Base-by-base conservation (phyloP, 1,284 basidiomycete genomes). In the Trichosporon sp. region DNA sequence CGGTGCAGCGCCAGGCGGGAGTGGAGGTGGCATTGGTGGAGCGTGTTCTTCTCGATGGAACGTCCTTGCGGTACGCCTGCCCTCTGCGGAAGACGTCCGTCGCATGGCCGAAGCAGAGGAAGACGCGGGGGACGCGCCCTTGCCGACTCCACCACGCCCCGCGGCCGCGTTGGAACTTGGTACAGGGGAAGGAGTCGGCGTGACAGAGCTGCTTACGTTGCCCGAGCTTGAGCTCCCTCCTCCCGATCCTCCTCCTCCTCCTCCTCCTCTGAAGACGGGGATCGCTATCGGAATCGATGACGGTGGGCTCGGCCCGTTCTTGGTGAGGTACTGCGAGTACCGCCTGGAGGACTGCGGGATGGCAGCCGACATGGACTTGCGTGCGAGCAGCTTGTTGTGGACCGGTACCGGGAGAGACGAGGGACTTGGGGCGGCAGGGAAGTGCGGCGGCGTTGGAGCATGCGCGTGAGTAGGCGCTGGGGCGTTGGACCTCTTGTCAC, bases 301-400 rank as follows among this genome's bases (percentile, higher is more conserved):
- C 19, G 51, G 3, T 19, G 51, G 51, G 51, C 19, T 21, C 21
- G 19, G 51, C 3, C n/a, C 8, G 21, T 54, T 54, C 51, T 54
- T 54, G 51, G 19, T 3, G 8, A 21, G 5, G 51, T 19, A 54
- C 21, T 19, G 51, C 16, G 19, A 54, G 51, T 10, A 10, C 19
- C 51, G 59, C 7, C 31, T 61, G 56, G 32, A 12, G 1, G 32
- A 32, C 32, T 32, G 14, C 14, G 59, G 32, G 5, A 35, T 35
- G 3, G 59, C 59, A 32, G 59, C 59, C 12, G 59, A 63, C 59
- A 63, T 63, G 59, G 59, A 63, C 32, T 35, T 63, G 59, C 59
- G 59, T 8, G 59, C 59, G 59, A 63, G 59, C 59, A 63, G 59
- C 59, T 63, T 63, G 59, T 35, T 63, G 59, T 63, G 59, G 19